Conservation (phyloP, 116 monocot genomes). For the Zostera marina region DNA sequence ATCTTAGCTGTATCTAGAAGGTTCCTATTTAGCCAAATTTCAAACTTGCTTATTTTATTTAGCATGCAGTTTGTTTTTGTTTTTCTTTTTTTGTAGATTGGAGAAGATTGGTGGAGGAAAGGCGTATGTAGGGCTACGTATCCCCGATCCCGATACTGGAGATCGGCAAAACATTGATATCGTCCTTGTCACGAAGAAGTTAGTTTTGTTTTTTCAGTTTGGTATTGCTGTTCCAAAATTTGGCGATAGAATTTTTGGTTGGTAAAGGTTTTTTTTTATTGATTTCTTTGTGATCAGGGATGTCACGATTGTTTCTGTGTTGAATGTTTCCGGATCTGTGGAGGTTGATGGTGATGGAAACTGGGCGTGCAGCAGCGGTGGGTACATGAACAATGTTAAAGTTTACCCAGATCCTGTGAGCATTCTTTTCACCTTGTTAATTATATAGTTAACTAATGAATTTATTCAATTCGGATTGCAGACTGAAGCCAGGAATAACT, state of each 20-base stretch:
- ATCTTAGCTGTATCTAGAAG: conserved; percentile 53
- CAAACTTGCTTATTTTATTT: neutral
- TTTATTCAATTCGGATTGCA: neutral
- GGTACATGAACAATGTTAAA: conserved; percentile 22
- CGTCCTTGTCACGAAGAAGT: conserved; percentile 65
- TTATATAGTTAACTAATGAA: neutral
- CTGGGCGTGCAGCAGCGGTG: conserved; percentile 44
- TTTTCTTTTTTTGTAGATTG: conserved; percentile 22
- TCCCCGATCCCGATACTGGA: conserved; percentile 68
- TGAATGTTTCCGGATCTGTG: conserved; percentile 49
- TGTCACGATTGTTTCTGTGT: conserved; percentile 62
- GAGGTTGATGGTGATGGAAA: conserved; percentile 41
- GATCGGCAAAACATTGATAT: conserved; percentile 58
- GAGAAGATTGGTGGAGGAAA: conserved; percentile 71
- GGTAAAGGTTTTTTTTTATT: neutral
- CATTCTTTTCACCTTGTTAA: neutral
- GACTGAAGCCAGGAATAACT: neutral
- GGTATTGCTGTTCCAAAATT: neutral
- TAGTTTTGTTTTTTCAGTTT: neutral
- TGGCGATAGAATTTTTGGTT: neutral
- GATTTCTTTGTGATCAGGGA: conserved; percentile 28
- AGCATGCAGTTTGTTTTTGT: neutral
- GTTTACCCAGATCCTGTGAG: conserved; percentile 56
- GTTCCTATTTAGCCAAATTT: conserved; percentile 8
- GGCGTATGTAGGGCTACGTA: conserved; percentile 79